Conservation (phyloP, 2,329 filamentous ascomycete genomes). For the Phaeosphaeriaceae sp. region DNA sequence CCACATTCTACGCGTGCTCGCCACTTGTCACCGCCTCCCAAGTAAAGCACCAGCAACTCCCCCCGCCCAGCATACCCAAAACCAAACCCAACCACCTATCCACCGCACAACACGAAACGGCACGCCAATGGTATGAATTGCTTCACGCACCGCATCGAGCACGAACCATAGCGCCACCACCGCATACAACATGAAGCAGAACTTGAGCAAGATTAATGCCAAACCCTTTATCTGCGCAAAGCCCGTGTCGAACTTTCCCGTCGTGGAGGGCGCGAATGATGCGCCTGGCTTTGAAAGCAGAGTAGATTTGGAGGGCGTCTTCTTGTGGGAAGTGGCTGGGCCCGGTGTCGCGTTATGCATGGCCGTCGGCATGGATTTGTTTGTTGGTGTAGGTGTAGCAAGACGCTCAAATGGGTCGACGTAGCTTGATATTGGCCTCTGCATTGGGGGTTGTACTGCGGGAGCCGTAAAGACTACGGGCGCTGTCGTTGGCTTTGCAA, state of each 20-base stretch:
- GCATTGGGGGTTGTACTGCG: not conserved
- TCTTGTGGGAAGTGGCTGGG: constrained; percentile 18
- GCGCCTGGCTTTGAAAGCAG: not conserved
- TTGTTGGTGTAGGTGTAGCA: constrained; percentile 10
- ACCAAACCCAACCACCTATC: constrained; percentile 15
- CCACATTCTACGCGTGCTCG: too few species aligned
- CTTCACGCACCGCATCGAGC: constrained; percentile 34
- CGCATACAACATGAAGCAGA: constrained; percentile 28
- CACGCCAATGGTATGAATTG: constrained; percentile 27
- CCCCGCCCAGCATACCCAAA: not conserved
- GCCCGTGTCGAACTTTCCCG: constrained; percentile 29
- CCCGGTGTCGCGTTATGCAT: constrained; percentile 11
- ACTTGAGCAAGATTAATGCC: constrained; percentile 19
- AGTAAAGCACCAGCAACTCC: not conserved
- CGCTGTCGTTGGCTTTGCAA: constrained; percentile 21
- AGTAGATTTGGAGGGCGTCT: not conserved
- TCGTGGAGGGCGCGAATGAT: not conserved
- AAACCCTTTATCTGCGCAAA: constrained; percentile 29
- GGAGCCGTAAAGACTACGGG: constrained; percentile 4
- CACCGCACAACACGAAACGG: constrained; percentile 27
- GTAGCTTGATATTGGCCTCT: constrained; percentile 9
- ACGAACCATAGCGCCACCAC: constrained; percentile 38
- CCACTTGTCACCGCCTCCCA: not conserved
- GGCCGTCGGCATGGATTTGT: not conserved
- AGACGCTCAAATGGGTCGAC: constrained; percentile 26